These are phyloP conservation scores for Globisporangium nodosum DNA, from an alignment of 352 stramenopile genomes.

Conservation along the genomic window DNA sequence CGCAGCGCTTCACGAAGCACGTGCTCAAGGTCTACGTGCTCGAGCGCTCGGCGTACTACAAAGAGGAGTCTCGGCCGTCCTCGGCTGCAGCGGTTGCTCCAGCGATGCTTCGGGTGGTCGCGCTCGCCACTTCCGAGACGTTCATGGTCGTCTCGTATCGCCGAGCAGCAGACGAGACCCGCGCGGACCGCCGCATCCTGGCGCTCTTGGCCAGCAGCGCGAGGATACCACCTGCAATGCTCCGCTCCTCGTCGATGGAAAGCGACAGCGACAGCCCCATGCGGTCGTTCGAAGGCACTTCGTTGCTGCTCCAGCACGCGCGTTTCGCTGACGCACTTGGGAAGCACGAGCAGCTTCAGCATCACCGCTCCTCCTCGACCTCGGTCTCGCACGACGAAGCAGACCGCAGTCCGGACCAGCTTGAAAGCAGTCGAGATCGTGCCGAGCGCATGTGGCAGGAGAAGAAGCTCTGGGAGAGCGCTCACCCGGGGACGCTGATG, in stretches of 20 bases:
- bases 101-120: conserved; percentile 30
- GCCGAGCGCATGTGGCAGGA: conserved; percentile 23
- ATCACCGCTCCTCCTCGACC: conserved; percentile 8
- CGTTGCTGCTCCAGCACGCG: conserved; percentile 2
- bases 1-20: conserved; percentile 57
- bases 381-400: not conserved
- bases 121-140: conserved; percentile 32
- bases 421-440: conserved; percentile 4
- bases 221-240: not conserved
- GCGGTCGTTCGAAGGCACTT: conserved; percentile 5
- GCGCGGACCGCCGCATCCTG: conserved; percentile 28
- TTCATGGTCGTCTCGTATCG: conserved; percentile 72
- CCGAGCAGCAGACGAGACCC: conserved; percentile 38
- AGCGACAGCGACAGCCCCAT: conserved; percentile 11
- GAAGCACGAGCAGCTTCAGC: conserved; percentile 7
- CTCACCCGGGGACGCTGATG: conserved; percentile 26
- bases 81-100: not conserved
- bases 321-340: not conserved
- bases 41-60: conserved; percentile 13
- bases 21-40: conserved; percentile 55
- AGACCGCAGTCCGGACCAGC: conserved; percentile 5
- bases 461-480: conserved; percentile 36
- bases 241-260: conserved; percentile 2
- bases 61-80: conserved; percentile 2
- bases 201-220: conserved; percentile 17